A percentile compares a stretch with the other conserved stretches of the same genome.
Evolutionary conservation across 805 yeast species (phyloP).

Genomic region (Teunomyces panamensis): DNA sequence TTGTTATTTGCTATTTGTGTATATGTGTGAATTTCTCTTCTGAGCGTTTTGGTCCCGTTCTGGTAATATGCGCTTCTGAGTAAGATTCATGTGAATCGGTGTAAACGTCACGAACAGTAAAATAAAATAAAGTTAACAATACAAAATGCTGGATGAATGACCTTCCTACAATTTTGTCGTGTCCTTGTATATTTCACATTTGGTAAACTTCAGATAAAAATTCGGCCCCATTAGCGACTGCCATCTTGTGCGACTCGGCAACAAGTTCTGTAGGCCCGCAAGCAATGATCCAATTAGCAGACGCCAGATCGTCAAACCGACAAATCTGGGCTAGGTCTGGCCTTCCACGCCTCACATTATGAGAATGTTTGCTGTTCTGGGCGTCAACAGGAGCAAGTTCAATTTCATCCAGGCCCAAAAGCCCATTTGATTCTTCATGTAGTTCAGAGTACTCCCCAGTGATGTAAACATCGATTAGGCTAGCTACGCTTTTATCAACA

Average conservation of each 20-base stretch:
- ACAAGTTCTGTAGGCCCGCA: conserved; percentile 57
- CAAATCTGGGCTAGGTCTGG: conserved; percentile 42
- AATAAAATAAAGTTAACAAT: not conserved
- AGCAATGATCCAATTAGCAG: conserved; percentile 50
- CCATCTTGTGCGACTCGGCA: conserved; percentile 36
- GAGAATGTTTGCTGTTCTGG: conserved; percentile 5
- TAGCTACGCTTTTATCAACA: conserved; percentile 12
- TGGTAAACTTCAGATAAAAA: conserved; percentile 45
- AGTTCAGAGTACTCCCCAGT: conserved; percentile 6
- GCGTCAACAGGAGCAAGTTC: conserved; percentile 13
- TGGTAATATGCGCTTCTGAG: not conserved
- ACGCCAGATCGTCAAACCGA: conserved; percentile 22
- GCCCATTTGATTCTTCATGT: conserved; percentile 18
- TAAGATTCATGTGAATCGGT: not conserved
- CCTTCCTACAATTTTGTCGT: not conserved
- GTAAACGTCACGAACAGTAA: not conserved
- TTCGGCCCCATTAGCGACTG: conserved; percentile 31
- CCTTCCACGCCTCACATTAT: conserved; percentile 31
- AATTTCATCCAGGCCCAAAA: conserved; percentile 17
- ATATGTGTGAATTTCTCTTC: not conserved
- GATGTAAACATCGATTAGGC: conserved; percentile 7
- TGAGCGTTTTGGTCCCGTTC: not conserved
- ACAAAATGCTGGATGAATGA: not conserved
- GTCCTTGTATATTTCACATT: conserved; percentile 15
- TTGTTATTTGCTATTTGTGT: not conserved